phyloP scores from a whole-genome alignment of 768 basidiomycete species.

The Russula emetica region DNA sequence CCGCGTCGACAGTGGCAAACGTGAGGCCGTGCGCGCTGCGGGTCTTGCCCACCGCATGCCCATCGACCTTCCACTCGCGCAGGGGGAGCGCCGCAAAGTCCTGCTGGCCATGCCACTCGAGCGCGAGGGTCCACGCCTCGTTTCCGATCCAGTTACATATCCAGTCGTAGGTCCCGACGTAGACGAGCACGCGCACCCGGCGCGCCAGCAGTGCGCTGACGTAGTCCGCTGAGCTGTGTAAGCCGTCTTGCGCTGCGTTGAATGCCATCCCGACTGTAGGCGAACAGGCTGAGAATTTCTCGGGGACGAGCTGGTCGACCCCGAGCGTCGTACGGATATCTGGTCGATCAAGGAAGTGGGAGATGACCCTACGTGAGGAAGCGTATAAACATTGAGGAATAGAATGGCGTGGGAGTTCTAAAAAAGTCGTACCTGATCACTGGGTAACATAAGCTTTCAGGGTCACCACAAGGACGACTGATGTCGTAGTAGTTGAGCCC shows the following conservation, averaged over 20 bases:
- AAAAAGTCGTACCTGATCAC: slow-evolving; percentile 39
- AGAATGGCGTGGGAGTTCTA: not conserved
- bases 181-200: slow-evolving; percentile 49
- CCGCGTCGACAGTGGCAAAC: slow-evolving; percentile 56
- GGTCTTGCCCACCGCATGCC: slow-evolving; percentile 49
- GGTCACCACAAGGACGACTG: slow-evolving; percentile 53
- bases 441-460: slow-evolving; percentile 56
- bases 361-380: slow-evolving; percentile 44
- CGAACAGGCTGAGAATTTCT: slow-evolving; percentile 43
- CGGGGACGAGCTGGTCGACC: slow-evolving; percentile 46
- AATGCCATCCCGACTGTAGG: slow-evolving; percentile 49
- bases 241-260: slow-evolving; percentile 39
- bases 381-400: not conserved
- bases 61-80: slow-evolving; percentile 53
- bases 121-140: slow-evolving; percentile 51
- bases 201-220: slow-evolving; percentile 52
- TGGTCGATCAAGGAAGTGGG: slow-evolving; percentile 56
- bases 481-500: slow-evolving; percentile 63
- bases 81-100: slow-evolving; percentile 44
- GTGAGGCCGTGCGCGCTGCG: slow-evolving; percentile 54
- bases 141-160: slow-evolving; percentile 64
- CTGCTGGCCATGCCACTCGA: slow-evolving; percentile 57
- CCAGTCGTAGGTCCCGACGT: slow-evolving; percentile 53
- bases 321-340: slow-evolving; percentile 54
- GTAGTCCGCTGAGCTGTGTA: slow-evolving; percentile 37